A percentile compares a stretch with the other conserved stretches of the same genome.
phyloP scores from a whole-genome alignment of 202 grass and related monocot genomes.

The Schoenoplectus triqueter region DNA sequence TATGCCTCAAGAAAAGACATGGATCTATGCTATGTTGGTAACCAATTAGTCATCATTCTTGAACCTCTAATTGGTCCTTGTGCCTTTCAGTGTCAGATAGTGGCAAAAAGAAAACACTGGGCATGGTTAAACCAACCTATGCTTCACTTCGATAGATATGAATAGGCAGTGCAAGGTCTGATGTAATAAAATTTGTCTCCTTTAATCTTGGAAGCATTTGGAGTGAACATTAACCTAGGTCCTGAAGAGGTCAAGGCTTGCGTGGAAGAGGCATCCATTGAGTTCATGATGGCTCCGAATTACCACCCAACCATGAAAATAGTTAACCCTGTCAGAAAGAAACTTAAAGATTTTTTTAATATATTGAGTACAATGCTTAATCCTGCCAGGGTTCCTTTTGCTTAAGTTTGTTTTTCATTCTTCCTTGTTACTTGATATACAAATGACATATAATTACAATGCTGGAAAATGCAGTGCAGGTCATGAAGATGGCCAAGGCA shows the following conservation, averaged over 20 bases:
- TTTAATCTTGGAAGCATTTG: constrained; percentile 61
- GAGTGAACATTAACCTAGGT: constrained; percentile 83
- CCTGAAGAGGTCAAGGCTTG: constrained; percentile 77
- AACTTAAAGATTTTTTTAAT: constrained; percentile 91
- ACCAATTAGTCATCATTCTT: too few relatives aligned
- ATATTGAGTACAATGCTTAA: constrained; percentile 92
- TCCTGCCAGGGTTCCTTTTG: constrained; percentile 81
- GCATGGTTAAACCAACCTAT: too few relatives aligned
- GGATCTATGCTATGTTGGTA: too few relatives aligned
- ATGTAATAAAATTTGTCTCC: too few relatives aligned
- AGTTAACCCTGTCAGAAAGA: constrained; percentile 83
- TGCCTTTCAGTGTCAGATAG: too few relatives aligned
- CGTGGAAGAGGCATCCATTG: constrained; percentile 82
- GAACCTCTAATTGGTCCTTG: too few relatives aligned
- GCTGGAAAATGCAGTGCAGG: constrained; percentile 43
- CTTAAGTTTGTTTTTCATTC: constrained; percentile 54
- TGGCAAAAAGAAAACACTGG: too few relatives aligned
- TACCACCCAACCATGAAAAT: constrained; percentile 98
- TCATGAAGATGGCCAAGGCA: constrained; percentile 93
- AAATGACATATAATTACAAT: constrained; percentile 22
- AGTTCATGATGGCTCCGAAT: constrained; percentile 98
- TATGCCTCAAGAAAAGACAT: too few relatives aligned
- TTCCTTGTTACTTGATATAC: background rate
- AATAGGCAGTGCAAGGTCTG: too few relatives aligned
- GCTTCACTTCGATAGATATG: too few relatives aligned